A percentile compares a stretch with the other conserved stretches of the same genome.
Evolutionary conservation across 768 basidiomycete genomes (phyloP).

Genomic region (Lyophyllum semitale): DNA sequence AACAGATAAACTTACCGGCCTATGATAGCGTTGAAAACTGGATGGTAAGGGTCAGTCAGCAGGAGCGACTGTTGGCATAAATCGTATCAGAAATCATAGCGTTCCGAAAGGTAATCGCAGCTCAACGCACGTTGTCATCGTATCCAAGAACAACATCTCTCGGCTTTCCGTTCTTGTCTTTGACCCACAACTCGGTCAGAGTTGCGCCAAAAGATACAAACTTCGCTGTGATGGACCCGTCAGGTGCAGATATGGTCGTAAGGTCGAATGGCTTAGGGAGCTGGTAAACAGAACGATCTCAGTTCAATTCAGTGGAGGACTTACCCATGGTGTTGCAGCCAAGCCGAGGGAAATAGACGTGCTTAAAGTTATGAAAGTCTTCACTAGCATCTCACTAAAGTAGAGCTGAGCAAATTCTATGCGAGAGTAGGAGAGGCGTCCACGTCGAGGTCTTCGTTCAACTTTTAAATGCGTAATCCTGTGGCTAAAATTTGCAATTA

Average conservation of each 20-base stretch:
- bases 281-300: neutral
- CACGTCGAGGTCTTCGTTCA: neutral
- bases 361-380: neutral
- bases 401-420: neutral
- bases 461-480: neutral
- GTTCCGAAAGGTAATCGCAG: neutral
- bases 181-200: constrained; percentile 56
- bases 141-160: constrained; percentile 61
- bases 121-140: constrained; percentile 47
- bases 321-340: constrained; percentile 12
- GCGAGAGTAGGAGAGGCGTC: neutral
- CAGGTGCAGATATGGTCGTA: constrained; percentile 48
- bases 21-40: constrained; percentile 44
- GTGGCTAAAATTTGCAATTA: neutral
- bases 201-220: constrained; percentile 61
- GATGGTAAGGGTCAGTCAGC: constrained; percentile 46
- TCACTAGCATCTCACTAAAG: neutral
- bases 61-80: constrained; percentile 31
- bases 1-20: constrained; percentile 27
- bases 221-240: constrained; percentile 58
- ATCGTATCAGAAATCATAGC: neutral
- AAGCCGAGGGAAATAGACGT: neutral
- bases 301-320: neutral
- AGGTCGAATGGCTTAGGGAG: constrained; percentile 45
- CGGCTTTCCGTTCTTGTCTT: constrained; percentile 47